Evolutionary conservation across 805 yeast genomes (phyloP), one percentile per base, ranked within the genome.

Genomic region (Candida lessepsii): DNA sequence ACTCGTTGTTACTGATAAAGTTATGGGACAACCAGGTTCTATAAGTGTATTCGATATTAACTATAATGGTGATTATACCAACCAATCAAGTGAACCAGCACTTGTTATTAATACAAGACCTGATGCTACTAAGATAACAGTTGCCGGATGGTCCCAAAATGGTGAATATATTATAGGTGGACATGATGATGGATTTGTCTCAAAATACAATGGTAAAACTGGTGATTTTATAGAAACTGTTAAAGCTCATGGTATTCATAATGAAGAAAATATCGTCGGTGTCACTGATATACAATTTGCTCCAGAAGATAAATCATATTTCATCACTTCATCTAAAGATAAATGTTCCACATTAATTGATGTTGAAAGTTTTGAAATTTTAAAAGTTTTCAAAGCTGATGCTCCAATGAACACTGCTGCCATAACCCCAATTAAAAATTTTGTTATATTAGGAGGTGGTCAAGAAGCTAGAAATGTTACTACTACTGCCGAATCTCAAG

Each of bases 381-480:
- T 86, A 63, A 89, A 90, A 67, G 80, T 78, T 15, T 93, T 74
- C 65, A 78, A 75, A 52, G 82, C 96, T 5, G 97, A 89, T 61
- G 89, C 95, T 39, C 97, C 98, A 43, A 76, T 93, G 75, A 93
- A 93, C 73, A 79, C 96, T 26, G 98, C 98, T 14, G 83, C 95
- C 50, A 84, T 93, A 52, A 90, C 99, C 11, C 95, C 98, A 18
- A 73, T 81, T 42, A 93, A 93, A 70, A 91, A 93, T 59, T 91
- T 83, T 60, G 85, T 93, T 47, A 83, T 93, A 36, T 74, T 93
- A 47, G 99, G 98, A 39, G 99, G 99, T 71, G 99, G 99, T 81
- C 98, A 93, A 73, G 98, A 89, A 56, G 98, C 99, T 29, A 81
- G 89, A 66, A 95, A 90, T 63, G 99, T 93, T 59, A 93, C 99